These are phyloP conservation scores for Boletus rufocinnamomeus DNA, from an alignment of 768 basidiomycete species.

Conservation along the genomic window DNA sequence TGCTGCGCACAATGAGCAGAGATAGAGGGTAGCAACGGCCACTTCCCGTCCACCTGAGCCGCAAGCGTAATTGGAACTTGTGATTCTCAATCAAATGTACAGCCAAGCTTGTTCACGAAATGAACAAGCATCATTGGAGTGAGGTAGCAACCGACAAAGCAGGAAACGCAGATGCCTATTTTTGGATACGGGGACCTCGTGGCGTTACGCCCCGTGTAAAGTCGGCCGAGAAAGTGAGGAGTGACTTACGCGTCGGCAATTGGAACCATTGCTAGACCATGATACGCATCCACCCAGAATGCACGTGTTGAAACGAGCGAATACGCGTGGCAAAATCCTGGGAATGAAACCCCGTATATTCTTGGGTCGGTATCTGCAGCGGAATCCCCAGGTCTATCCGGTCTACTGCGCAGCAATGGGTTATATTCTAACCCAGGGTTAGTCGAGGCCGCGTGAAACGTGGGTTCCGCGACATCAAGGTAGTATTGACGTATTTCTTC, in stretches of 20 bases:
- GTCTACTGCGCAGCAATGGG: not conserved
- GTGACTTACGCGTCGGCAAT: conserved; percentile 75
- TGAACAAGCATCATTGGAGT: conserved; percentile 17
- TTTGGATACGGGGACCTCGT: conserved; percentile 19
- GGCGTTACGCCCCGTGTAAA: conserved; percentile 17
- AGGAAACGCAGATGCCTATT: conserved; percentile 8
- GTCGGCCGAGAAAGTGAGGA: conserved; percentile 2
- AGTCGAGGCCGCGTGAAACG: conserved; percentile 20
- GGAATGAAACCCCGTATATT: conserved; percentile 22
- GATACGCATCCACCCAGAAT: conserved; percentile 81
- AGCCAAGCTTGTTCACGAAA: conserved; percentile 11
- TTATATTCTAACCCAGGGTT: conserved; percentile 6
- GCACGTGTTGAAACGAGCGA: conserved; percentile 78
- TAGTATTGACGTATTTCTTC: conserved; percentile 40
- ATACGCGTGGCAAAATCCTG: conserved; percentile 41
- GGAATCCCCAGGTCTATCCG: not conserved
- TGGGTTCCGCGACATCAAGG: conserved; percentile 32
- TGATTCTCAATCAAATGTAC: conserved; percentile 23
- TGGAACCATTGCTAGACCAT: conserved; percentile 81
- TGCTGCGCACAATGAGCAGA: conserved; percentile 13
- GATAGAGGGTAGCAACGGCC: conserved; percentile 23
- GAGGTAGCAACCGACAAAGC: conserved; percentile 16
- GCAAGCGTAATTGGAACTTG: conserved; percentile 10
- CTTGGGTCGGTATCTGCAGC: conserved; percentile 3
- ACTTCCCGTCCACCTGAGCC: conserved; percentile 15